These are phyloP conservation scores for Leptodontidium sp. DNA, from an alignment of 2,329 filamentous ascomycete species.

Conservation along the genomic window DNA sequence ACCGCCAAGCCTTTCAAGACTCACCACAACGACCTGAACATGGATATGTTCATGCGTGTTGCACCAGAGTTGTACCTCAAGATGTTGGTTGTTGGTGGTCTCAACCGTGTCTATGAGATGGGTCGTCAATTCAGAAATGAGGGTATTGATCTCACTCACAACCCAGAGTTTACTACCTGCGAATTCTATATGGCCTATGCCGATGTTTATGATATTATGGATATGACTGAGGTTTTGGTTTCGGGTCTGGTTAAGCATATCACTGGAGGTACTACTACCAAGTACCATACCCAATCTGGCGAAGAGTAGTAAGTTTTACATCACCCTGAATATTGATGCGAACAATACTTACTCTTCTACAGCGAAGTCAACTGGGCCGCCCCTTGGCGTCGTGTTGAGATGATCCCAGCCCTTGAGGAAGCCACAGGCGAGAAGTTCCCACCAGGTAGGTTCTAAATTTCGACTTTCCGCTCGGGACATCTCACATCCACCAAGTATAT, in stretches of 20 bases:
- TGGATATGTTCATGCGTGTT: constrained; percentile 94
- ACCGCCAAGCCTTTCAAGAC: constrained; percentile 95
- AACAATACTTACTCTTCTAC: not conserved
- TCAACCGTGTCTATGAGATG: constrained; percentile 95
- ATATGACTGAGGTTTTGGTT: constrained; percentile 91
- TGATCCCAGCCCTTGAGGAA: constrained; percentile 93
- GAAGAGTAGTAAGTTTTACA: constrained; percentile 71
- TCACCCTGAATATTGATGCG: no score
- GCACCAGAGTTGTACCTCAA: constrained; percentile 97
- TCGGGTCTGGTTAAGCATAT: constrained; percentile 88
- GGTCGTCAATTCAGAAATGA: constrained; percentile 97
- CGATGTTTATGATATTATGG: constrained; percentile 90
- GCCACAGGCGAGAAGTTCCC: constrained; percentile 94
- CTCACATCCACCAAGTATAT: not conserved
- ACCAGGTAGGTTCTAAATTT: constrained; percentile 6
- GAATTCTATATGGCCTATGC: constrained; percentile 97
- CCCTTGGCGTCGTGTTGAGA: constrained; percentile 92
- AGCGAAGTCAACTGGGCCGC: constrained; percentile 85
- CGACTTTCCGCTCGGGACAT: no score
- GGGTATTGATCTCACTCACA: constrained; percentile 91
- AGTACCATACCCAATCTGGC: constrained; percentile 85
- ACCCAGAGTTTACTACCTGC: constrained; percentile 96
- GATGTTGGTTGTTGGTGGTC: constrained; percentile 90
- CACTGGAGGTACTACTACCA: constrained; percentile 84
- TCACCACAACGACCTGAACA: constrained; percentile 94